A percentile compares a stretch with the other conserved stretches of the same genome.
Conservation (phyloP, 2,329 filamentous ascomycete genomes). For the Venturia asperata region DNA sequence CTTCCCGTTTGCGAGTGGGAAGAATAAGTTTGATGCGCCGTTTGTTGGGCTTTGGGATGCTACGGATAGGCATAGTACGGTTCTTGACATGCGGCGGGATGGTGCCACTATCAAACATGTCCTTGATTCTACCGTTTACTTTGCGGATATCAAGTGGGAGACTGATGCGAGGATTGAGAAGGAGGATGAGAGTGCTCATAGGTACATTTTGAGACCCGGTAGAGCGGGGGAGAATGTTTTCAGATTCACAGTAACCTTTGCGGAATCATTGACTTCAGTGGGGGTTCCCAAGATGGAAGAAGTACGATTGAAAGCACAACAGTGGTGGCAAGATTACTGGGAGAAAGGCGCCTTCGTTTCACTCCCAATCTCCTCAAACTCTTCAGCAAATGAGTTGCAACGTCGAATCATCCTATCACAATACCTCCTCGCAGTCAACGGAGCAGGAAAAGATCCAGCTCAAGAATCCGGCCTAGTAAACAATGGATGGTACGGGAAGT, state of each 20-base stretch:
- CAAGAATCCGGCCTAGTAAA: constrained; percentile 47
- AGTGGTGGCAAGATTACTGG: constrained; percentile 48
- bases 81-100: neutral
- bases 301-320: constrained; percentile 30
- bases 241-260: neutral
- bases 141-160: neutral
- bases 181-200: neutral
- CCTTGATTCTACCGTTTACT: neutral
- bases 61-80: constrained; percentile 27
- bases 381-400: constrained; percentile 45
- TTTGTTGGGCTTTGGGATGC: constrained; percentile 48
- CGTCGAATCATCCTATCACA: constrained; percentile 48
- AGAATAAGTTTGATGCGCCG: constrained; percentile 49
- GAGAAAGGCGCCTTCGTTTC: constrained; percentile 47
- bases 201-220: neutral
- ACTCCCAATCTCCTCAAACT: constrained; percentile 35
- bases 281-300: neutral
- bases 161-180: neutral
- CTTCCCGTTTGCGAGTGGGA: constrained; percentile 43
- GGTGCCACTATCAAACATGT: neutral
- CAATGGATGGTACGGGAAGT: constrained; percentile 51
- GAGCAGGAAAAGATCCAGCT: constrained; percentile 42
- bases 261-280: neutral
- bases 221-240: neutral
- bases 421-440: constrained; percentile 48